phyloP scores from a whole-genome alignment of 441 rosid species.

The Adansonia madagascariensis region DNA sequence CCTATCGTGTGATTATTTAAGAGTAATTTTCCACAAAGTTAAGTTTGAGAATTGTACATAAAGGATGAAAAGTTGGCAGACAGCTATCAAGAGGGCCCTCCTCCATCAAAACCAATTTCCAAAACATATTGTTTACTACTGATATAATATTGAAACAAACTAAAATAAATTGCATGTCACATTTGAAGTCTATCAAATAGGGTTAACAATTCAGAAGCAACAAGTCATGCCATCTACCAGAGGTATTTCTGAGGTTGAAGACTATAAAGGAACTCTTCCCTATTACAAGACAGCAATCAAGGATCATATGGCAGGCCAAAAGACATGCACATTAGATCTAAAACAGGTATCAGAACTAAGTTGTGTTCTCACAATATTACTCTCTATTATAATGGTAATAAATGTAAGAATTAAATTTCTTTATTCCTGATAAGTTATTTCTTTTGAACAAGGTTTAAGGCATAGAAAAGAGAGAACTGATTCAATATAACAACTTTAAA shows the following conservation, averaged over 20 bases:
- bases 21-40: background rate
- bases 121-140: background rate
- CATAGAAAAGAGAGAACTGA: background rate
- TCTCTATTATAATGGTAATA: background rate
- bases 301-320: background rate
- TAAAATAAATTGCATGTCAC: background rate
- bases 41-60: background rate
- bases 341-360: background rate
- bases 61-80: background rate
- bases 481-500: constrained; percentile 13
- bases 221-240: constrained; percentile 1
- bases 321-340: background rate
- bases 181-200: background rate
- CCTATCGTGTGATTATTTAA: background rate
- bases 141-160: background rate
- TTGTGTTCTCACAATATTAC: background rate
- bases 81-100: background rate
- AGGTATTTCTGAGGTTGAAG: background rate
- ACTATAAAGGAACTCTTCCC: constrained; percentile 8
- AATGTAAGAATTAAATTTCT: background rate
- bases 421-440: constrained; percentile 15
- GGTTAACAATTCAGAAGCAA: background rate
- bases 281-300: constrained; percentile 1
- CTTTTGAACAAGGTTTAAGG: background rate
- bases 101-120: background rate